These are phyloP conservation scores for Ilyonectria robusta DNA, from an alignment of 2,329 filamentous ascomycete species.

Conservation along the genomic window DNA sequence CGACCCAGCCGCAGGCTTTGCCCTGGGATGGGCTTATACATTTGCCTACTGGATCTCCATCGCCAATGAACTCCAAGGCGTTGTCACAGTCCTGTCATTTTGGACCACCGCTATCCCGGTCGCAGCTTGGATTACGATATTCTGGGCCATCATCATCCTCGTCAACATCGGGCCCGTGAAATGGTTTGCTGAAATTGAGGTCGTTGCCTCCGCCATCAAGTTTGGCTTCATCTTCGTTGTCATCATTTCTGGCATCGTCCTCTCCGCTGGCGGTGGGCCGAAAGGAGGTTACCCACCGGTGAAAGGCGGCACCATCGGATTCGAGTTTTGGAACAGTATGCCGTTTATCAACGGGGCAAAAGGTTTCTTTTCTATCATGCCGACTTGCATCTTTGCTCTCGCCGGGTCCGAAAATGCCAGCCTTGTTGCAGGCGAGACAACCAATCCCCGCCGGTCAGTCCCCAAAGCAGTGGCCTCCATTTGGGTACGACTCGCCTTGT, in stretches of 20 bases:
- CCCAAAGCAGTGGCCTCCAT: constrained; percentile 61
- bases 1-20: constrained; percentile 58
- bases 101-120: constrained; percentile 60
- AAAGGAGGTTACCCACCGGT: constrained; percentile 25
- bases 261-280: constrained; percentile 59
- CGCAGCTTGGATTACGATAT: constrained; percentile 61
- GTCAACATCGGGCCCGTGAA: constrained; percentile 59
- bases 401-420: constrained; percentile 61
- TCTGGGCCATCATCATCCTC: constrained; percentile 55
- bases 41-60: constrained; percentile 61
- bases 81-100: constrained; percentile 59
- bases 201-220: constrained; percentile 59
- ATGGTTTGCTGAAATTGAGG: constrained; percentile 62
- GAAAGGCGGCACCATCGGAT: constrained; percentile 56
- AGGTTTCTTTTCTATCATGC: constrained; percentile 68
- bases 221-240: constrained; percentile 64
- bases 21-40: constrained; percentile 64
- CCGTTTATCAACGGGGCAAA: constrained; percentile 62
- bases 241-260: constrained; percentile 60
- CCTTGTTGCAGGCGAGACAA: constrained; percentile 59
- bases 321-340: constrained; percentile 60
- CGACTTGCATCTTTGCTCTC: constrained; percentile 65
- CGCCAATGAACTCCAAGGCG: constrained; percentile 59
- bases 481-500: constrained; percentile 60
- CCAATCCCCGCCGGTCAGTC: constrained; percentile 58